Conservation (phyloP, 2,329 filamentous ascomycete species). For the Colletotrichum gloeosporioides region DNA sequence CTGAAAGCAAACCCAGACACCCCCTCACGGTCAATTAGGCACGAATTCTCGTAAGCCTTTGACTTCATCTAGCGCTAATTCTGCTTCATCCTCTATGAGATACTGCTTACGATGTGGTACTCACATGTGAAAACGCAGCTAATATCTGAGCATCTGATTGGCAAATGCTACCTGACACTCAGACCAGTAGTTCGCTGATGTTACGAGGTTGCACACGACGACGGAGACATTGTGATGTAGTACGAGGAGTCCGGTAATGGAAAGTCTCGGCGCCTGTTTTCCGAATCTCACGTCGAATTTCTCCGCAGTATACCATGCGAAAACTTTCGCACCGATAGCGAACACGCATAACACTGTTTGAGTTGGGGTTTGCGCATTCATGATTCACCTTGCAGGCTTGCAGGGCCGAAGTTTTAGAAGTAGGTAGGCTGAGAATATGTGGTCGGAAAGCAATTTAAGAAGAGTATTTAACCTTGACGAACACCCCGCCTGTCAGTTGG, state of each 20-base stretch:
- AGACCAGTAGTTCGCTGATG: neutral
- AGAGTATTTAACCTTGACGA: slow-evolving; percentile 2
- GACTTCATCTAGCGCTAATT: slow-evolving; percentile 9
- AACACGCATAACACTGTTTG: slow-evolving; percentile 5
- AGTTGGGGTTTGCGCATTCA: slow-evolving; percentile 4
- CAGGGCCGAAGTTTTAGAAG: neutral
- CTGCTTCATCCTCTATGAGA: neutral
- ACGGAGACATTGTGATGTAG: neutral
- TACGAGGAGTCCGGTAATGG: neutral
- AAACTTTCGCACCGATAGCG: slow-evolving; percentile 13
- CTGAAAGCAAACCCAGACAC: neutral
- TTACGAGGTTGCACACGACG: neutral
- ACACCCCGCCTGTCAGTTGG: rapidly evolving
- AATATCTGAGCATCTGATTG: neutral
- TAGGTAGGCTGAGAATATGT: neutral
- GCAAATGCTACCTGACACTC: neutral
- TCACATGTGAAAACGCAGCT: slow-evolving; percentile 6
- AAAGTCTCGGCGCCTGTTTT: neutral
- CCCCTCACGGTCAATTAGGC: slow-evolving; percentile 9
- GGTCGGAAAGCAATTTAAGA: neutral
- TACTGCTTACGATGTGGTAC: neutral
- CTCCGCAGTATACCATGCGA: neutral
- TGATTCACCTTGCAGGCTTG: slow-evolving; percentile 11
- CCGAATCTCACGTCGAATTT: neutral
- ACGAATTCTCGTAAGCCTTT: slow-evolving; percentile 1